Percentiles rank a stretch among this genome's conserved stretches.
These are phyloP conservation scores for Aureobasidium lini DNA, from an alignment of 2,329 filamentous ascomycete genomes.

Conservation along the genomic window DNA sequence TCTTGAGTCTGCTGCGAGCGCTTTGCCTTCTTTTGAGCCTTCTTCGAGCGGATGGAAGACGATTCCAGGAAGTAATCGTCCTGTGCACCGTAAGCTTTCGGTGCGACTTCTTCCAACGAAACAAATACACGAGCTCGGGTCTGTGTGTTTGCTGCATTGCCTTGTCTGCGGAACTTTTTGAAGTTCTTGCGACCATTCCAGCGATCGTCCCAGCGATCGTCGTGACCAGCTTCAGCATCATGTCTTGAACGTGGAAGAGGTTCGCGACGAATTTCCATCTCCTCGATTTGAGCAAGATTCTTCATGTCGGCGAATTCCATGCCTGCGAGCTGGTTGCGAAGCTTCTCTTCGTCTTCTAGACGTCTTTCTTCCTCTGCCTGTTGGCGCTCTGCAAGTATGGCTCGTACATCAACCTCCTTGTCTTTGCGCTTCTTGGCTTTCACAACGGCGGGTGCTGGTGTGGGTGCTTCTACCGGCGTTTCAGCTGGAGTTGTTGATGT, in stretches of 20 bases:
- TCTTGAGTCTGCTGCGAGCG: slow-evolving; percentile 9
- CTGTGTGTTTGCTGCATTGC: slow-evolving; percentile 27
- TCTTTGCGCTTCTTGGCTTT: slow-evolving; percentile 43
- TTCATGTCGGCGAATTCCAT: slow-evolving; percentile 67
- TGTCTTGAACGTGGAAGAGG: slow-evolving; percentile 19
- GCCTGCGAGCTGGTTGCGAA: slow-evolving; percentile 50
- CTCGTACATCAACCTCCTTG: slow-evolving; percentile 61
- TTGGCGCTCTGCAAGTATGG: slow-evolving; percentile 49
- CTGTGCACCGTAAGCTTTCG: slow-evolving; percentile 65
- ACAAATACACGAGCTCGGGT: slow-evolving; percentile 56
- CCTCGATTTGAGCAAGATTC: slow-evolving; percentile 67
- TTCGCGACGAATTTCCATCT: slow-evolving; percentile 50
- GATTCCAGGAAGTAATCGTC: slow-evolving; percentile 67
- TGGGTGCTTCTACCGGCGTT: background rate
- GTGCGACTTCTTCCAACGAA: slow-evolving; percentile 60
- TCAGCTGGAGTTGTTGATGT: background rate
- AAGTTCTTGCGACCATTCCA: slow-evolving; percentile 98
- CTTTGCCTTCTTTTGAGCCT: slow-evolving; percentile 15
- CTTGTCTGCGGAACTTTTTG: slow-evolving; percentile 66
- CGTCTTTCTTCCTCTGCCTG: slow-evolving; percentile 47
- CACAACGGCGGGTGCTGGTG: slow-evolving; percentile 17
- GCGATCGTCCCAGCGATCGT: slow-evolving; percentile 69
- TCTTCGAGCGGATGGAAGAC: background rate
- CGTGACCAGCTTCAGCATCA: slow-evolving; percentile 33
- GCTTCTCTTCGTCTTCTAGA: slow-evolving; percentile 58